phyloP scores from a whole-genome alignment of 2,329 filamentous ascomycete species.

The Trichoderma atroviride region DNA sequence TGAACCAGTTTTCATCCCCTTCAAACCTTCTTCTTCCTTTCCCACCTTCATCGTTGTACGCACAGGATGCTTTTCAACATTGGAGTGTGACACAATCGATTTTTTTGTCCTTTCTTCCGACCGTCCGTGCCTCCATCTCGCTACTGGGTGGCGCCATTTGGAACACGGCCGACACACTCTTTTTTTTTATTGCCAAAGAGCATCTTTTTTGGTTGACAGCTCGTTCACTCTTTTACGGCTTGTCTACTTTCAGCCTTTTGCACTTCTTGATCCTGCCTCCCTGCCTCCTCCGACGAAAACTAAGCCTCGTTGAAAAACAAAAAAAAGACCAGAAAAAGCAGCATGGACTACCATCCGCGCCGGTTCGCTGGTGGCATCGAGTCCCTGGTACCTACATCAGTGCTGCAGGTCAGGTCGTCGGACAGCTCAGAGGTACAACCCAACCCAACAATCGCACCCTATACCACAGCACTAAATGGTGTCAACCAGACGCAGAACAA shows the following conservation, averaged over 20 bases:
- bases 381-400: constrained; percentile 38
- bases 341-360: constrained; percentile 42
- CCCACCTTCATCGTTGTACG: constrained; percentile 17
- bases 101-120: constrained; percentile 25
- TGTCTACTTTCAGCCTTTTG: neutral
- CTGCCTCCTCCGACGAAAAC: constrained; percentile 9
- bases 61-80: constrained; percentile 26
- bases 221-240: constrained; percentile 16
- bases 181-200: constrained; percentile 11
- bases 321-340: constrained; percentile 14
- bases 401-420: constrained; percentile 37
- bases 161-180: constrained; percentile 20
- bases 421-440: constrained; percentile 39
- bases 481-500: constrained; percentile 63
- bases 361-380: constrained; percentile 37
- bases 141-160: constrained; percentile 24
- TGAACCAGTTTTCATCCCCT: constrained; percentile 4
- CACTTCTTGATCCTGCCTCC: constrained; percentile 16
- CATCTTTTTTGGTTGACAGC: constrained; percentile 18
- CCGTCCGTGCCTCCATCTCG: constrained; percentile 9
- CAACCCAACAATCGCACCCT: constrained; percentile 57
- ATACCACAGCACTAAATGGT: constrained; percentile 58
- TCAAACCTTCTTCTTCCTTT: neutral
- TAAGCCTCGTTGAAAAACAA: neutral
- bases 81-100: constrained; percentile 18